Conservation (phyloP, 306 rosid genomes). For the Cicer chorassanicum region DNA sequence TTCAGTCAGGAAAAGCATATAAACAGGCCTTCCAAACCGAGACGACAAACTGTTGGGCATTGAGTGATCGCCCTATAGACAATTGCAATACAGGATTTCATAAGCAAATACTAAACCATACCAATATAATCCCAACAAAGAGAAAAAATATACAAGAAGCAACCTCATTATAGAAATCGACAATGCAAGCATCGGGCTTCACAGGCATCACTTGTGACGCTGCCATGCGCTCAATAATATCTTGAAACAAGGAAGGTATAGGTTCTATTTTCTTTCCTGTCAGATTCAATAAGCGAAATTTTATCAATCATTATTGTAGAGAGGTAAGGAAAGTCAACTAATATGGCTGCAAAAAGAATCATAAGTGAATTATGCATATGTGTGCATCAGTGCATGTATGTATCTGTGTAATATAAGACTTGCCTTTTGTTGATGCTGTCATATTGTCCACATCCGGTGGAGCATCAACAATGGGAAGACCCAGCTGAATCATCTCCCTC, state of each 20-base stretch:
- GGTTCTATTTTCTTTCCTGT: constrained; percentile 81
- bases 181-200: constrained; percentile 90
- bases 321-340: neutral
- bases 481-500: constrained; percentile 24
- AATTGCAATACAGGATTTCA: neutral
- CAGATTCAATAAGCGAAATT: constrained; percentile 44
- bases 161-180: constrained; percentile 93
- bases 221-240: constrained; percentile 67
- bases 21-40: constrained; percentile 89
- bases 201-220: constrained; percentile 63
- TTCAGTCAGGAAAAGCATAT: constrained; percentile 74
- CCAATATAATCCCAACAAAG: neutral
- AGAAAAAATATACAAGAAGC: constrained; percentile 30
- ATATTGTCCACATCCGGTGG: constrained; percentile 10
- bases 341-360: neutral
- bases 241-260: constrained; percentile 81
- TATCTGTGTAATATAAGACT: neutral
- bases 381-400: neutral
- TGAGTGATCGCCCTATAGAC: constrained; percentile 87
- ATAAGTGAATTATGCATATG: neutral
- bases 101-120: neutral
- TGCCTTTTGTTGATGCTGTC: constrained; percentile 4
- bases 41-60: constrained; percentile 76
- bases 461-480: constrained; percentile 25
- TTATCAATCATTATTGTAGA: constrained; percentile 16